Evolutionary conservation across 768 basidiomycete genomes (phyloP).

Genomic region (Pleurotus ostreatus): DNA sequence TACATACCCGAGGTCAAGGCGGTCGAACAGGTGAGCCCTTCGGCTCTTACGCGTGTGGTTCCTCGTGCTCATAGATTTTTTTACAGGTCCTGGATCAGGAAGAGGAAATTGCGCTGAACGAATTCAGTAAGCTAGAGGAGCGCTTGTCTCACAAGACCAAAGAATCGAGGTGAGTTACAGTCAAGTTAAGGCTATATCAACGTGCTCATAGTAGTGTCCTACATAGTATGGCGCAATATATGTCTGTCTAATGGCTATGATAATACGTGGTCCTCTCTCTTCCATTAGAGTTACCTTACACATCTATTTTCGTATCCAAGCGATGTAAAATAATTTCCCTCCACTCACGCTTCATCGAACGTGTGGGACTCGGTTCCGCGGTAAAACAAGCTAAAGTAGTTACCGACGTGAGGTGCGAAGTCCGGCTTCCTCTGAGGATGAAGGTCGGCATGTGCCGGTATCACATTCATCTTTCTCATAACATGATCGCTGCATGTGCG

Average conservation of each 20-base stretch:
- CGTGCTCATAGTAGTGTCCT: background rate
- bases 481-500: background rate
- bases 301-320: background rate
- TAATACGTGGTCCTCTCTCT: background rate
- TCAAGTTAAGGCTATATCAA: too few relatives aligned
- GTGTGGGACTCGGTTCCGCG: background rate
- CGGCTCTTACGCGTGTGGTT: background rate
- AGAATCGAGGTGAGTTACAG: constrained; percentile 37
- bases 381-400: background rate
- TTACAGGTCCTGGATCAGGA: constrained; percentile 86
- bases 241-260: constrained; percentile 53
- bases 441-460: constrained; percentile 2
- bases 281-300: background rate
- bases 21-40: constrained; percentile 69
- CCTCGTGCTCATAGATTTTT: constrained; percentile 6
- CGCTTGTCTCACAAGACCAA: constrained; percentile 45
- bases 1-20: constrained; percentile 96
- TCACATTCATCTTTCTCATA: constrained; percentile 3
- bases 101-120: constrained; percentile 79
- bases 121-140: constrained; percentile 86
- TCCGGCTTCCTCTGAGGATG: background rate
- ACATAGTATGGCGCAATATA: constrained; percentile 73
- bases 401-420: background rate
- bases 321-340: background rate
- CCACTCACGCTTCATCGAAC: background rate